Percentiles rank a stretch among this genome's conserved stretches.
Conservation (phyloP, 176 grass and related monocot species). For the Oryza brachyantha region DNA sequence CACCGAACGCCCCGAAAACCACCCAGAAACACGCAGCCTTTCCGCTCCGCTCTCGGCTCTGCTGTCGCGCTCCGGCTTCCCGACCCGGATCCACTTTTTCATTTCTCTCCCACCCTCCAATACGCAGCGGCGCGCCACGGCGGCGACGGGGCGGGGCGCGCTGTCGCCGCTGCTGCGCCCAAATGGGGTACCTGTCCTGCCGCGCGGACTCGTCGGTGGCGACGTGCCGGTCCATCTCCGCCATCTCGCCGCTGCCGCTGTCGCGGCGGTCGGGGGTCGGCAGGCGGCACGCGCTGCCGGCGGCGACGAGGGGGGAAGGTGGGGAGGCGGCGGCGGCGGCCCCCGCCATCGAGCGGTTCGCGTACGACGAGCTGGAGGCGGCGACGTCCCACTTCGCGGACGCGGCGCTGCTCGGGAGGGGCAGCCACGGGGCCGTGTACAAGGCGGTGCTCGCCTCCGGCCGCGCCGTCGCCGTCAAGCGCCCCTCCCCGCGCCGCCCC, state of each 20-base stretch:
- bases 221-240: slow-evolving; percentile 83
- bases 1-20: not conserved
- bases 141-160: too few relatives aligned
- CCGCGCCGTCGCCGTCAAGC: slow-evolving; percentile 90
- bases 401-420: slow-evolving; percentile 68
- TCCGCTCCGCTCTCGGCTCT: too few relatives aligned
- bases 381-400: slow-evolving; percentile 82
- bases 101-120: not conserved
- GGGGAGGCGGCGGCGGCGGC: not conserved
- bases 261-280: slow-evolving; percentile 20
- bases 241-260: slow-evolving; percentile 52
- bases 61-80: not conserved
- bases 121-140: not conserved
- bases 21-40: not conserved
- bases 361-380: slow-evolving; percentile 69
- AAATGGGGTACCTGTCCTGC: slow-evolving; percentile 98
- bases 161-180: too few relatives aligned
- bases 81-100: not conserved
- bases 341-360: slow-evolving; percentile 53
- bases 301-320: not conserved
- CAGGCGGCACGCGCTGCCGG: not conserved
- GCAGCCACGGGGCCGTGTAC: slow-evolving; percentile 95
- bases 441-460: slow-evolving; percentile 74
- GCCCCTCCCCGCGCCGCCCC: slow-evolving; percentile 75
- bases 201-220: slow-evolving; percentile 88